Percentiles rank a stretch among this genome's conserved stretches.
phyloP scores from a whole-genome alignment of 495 filamentous ascomycete genomes.

The Mytilinidion resinicola region DNA sequence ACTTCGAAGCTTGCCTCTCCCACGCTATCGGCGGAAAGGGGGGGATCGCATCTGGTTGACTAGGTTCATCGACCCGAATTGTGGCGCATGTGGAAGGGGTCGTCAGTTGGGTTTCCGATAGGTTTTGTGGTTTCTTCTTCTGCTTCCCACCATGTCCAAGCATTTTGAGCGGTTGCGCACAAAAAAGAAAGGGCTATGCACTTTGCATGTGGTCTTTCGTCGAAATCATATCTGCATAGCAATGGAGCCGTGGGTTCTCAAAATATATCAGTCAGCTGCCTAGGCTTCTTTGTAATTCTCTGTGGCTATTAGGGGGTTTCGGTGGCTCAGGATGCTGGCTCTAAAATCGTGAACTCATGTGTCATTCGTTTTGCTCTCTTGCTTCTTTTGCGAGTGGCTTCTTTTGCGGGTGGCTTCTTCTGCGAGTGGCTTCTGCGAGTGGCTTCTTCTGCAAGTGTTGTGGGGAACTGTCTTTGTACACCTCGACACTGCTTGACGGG shows the following conservation, averaged over 20 bases:
- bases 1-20: too few species aligned
- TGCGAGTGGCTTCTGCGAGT: too few species aligned
- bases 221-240: conserved; percentile 25
- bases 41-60: background rate
- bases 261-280: conserved; percentile 2
- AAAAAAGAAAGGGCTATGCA: conserved; percentile 7
- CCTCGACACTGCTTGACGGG: too few species aligned
- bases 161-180: conserved; percentile 16
- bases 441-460: background rate
- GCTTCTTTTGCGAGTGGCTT: background rate
- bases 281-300: conserved; percentile 14
- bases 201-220: conserved; percentile 19
- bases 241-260: conserved; percentile 23
- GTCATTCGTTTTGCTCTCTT: conserved; percentile 8
- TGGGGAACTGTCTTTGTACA: background rate
- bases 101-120: conserved; percentile 16
- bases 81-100: conserved; percentile 14
- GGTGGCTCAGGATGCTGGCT: background rate
- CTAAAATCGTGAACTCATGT: conserved; percentile 13
- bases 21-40: background rate
- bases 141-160: conserved; percentile 14
- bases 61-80: background rate
- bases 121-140: conserved; percentile 14
- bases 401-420: too few species aligned
- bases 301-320: conserved; percentile 12